A percentile compares a stretch with the other conserved stretches of the same genome.
Evolutionary conservation across 495 filamentous ascomycete genomes (phyloP).

Genomic region (Penicillium canescens): DNA sequence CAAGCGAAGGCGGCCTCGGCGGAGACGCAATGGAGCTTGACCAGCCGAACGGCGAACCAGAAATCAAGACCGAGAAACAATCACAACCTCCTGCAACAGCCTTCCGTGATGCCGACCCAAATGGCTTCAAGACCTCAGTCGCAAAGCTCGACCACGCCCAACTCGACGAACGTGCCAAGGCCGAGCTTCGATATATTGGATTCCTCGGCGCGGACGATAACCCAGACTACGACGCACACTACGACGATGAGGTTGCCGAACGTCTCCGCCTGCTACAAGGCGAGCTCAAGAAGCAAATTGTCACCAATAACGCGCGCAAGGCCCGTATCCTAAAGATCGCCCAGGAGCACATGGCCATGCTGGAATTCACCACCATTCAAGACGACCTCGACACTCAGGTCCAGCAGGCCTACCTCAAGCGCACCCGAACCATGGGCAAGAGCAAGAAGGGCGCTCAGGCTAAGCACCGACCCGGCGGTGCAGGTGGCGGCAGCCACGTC

Average conservation of each 20-base stretch:
- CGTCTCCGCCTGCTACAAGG: slow-evolving; percentile 82
- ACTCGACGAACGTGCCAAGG: slow-evolving; percentile 85
- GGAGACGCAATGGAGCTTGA: slow-evolving; percentile 57
- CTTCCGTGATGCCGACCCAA: slow-evolving; percentile 69
- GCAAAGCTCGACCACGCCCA: slow-evolving; percentile 77
- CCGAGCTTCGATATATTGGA: slow-evolving; percentile 91
- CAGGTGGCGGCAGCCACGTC: slow-evolving; percentile 54
- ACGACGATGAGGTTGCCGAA: slow-evolving; percentile 92
- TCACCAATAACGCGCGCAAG: slow-evolving; percentile 88
- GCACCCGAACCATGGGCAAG: slow-evolving; percentile 90
- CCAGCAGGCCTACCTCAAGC: slow-evolving; percentile 91
- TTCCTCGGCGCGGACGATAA: slow-evolving; percentile 73
- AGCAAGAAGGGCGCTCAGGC: slow-evolving; percentile 75
- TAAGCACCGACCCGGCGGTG: slow-evolving; percentile 68
- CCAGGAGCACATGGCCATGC: slow-evolving; percentile 87
- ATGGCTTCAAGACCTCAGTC: slow-evolving; percentile 55
- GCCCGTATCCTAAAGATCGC: slow-evolving; percentile 80
- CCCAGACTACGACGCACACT: slow-evolving; percentile 80
- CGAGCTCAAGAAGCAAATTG: slow-evolving; percentile 75
- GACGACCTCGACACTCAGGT: slow-evolving; percentile 97
- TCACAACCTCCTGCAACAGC: slow-evolving; percentile 69
- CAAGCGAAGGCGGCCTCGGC: slow-evolving; percentile 45
- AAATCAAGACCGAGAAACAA: slow-evolving; percentile 46
- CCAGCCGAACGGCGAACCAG: slow-evolving; percentile 39
- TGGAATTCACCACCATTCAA: slow-evolving; percentile 94